Evolutionary conservation across 164 flowering plant species (phyloP).

Genomic region (Dillenia suffruticosa): DNA sequence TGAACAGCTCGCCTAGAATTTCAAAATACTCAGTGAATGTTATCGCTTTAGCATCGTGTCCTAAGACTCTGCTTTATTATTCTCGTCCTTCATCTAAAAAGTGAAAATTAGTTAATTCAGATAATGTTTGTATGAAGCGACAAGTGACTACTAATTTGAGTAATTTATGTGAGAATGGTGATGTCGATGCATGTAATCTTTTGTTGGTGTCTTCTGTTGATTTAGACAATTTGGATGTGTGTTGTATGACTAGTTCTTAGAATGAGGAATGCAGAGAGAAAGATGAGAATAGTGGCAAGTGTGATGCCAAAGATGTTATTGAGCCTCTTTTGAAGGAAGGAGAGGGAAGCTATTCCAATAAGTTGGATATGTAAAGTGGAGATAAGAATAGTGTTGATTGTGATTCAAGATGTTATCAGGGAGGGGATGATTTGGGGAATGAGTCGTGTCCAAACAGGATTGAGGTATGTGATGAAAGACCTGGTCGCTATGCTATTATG

Average conservation of each 20-base stretch:
- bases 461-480: not conserved
- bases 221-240: conserved; percentile 1
- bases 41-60: conserved; percentile 5
- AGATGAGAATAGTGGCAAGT: conserved; percentile 1
- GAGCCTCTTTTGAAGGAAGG: conserved; percentile 22
- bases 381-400: conserved; percentile 23
- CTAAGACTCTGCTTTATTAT: not conserved
- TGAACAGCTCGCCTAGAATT: conserved; percentile 58
- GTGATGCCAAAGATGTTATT: conserved; percentile 6
- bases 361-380: conserved; percentile 15
- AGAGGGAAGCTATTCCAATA: conserved; percentile 34
- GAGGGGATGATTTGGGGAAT: conserved; percentile 5
- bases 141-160: conserved; percentile 7
- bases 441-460: conserved; percentile 1
- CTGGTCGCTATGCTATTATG: conserved; percentile 27
- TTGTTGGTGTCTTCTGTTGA: conserved; percentile 9
- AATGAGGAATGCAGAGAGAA: conserved; percentile 7
- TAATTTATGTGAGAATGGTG: conserved; percentile 8
- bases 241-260: not conserved
- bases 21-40: conserved; percentile 19
- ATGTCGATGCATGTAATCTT: conserved; percentile 8
- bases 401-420: conserved; percentile 13
- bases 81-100: not conserved
- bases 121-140: conserved; percentile 13
- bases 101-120: conserved; percentile 10